These are phyloP conservation scores for Aegilops tauschii DNA, from an alignment of 176 grass and related monocot species.

Conservation along the genomic window DNA sequence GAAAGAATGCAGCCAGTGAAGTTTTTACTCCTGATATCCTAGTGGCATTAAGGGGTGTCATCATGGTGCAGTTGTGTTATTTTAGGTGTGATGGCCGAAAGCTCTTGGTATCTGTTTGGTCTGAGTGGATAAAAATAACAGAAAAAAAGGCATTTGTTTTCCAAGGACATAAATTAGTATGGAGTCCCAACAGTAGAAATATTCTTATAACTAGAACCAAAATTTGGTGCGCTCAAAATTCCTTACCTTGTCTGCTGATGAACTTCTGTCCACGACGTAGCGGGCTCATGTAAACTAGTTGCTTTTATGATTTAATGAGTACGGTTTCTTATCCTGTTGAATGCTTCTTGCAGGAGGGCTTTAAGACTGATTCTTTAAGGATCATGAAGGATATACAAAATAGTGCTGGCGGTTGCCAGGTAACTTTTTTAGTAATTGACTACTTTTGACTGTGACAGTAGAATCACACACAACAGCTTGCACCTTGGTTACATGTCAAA, in stretches of 20 bases:
- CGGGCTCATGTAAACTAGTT: background rate
- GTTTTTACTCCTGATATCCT: background rate
- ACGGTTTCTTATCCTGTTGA: constrained; percentile 24
- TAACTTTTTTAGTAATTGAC: constrained; percentile 25
- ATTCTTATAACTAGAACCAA: background rate
- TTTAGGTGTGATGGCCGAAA: background rate
- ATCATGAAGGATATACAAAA: constrained; percentile 86
- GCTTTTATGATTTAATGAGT: background rate
- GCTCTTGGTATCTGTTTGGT: background rate
- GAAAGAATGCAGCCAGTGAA: background rate
- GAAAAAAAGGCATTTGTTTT: background rate
- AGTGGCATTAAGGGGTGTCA: background rate
- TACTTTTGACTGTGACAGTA: background rate
- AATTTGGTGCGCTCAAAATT: background rate
- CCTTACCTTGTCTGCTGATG: background rate
- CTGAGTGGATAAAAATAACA: background rate
- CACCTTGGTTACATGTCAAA: constrained; percentile 7
- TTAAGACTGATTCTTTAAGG: constrained; percentile 87
- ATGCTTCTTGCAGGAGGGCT: constrained; percentile 68
- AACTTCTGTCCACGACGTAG: background rate
- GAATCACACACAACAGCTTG: background rate
- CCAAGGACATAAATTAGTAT: background rate
- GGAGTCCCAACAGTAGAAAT: background rate
- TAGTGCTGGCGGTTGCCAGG: constrained; percentile 74
- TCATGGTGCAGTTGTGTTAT: background rate